Evolutionary conservation across 1,139 yeast species (phyloP).

Genomic region (Suhomyces ambrosiae): DNA sequence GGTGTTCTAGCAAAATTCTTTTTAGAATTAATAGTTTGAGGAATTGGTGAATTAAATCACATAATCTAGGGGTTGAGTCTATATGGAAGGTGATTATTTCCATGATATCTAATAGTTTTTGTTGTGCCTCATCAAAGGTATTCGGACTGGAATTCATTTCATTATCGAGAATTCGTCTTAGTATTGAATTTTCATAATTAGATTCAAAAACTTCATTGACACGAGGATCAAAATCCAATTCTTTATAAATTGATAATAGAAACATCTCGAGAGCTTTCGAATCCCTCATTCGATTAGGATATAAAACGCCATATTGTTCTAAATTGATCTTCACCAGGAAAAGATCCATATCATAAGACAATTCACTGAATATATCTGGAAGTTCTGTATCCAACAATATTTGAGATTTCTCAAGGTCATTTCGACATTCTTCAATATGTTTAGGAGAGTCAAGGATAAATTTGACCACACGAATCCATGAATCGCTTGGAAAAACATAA

Average conservation of each 20-base stretch:
- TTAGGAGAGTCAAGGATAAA: slow-evolving; percentile 8
- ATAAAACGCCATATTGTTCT: slow-evolving; percentile 11
- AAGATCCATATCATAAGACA: slow-evolving; percentile 13
- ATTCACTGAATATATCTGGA: slow-evolving; percentile 12
- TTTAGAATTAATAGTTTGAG: slow-evolving; percentile 1
- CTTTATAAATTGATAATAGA: slow-evolving; percentile 18
- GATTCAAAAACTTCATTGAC: slow-evolving; percentile 16
- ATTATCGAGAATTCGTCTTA: slow-evolving; percentile 18
- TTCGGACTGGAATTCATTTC: slow-evolving; percentile 19
- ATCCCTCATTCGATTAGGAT: slow-evolving; percentile 7
- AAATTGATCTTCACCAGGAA: slow-evolving; percentile 13
- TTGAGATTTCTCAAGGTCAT: background rate
- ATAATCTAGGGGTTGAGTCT: slow-evolving; percentile 14
- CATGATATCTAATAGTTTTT: slow-evolving; percentile 21
- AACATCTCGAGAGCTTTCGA: slow-evolving; percentile 8
- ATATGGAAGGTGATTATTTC: slow-evolving; percentile 21
- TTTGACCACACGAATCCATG: slow-evolving; percentile 2
- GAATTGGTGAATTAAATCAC: slow-evolving; percentile 7
- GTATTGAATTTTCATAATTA: slow-evolving; percentile 20
- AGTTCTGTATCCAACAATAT: slow-evolving; percentile 1
- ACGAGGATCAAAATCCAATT: slow-evolving; percentile 16
- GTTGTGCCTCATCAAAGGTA: slow-evolving; percentile 21
- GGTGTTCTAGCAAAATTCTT: slow-evolving; percentile 1
- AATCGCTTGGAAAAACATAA: slow-evolving; percentile 12
- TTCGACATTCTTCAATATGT: slow-evolving; percentile 2